Evolutionary conservation across 345 rosid genomes (phyloP), one percentile per base, ranked within the genome.

Genomic region (Syzygium jambos): DNA sequence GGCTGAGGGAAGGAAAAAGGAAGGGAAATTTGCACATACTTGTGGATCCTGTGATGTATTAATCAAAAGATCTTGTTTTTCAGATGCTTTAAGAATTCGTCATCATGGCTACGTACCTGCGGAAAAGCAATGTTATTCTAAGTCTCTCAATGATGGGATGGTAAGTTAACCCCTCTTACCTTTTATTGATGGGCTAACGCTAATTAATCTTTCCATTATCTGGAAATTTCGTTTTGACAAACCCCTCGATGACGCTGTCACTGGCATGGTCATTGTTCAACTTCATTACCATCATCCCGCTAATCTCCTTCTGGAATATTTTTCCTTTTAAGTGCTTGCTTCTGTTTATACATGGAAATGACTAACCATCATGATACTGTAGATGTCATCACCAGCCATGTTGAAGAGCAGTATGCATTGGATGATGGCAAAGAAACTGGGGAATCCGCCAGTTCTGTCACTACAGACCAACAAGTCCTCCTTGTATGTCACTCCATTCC

Each of bases 51-150:
- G 56, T 53, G 29, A 52, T 55, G 23, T 55, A 8, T 27, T 86
- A 30, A 85, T 49, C 65, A n/a, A 80, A 78, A 57, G 49, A 90
- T 85, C 41, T 86, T 88, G 61, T 30, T 89, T 88, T 88, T 83
- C 93, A 96, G 98, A 93, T 93, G 85, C 89, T 89, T 77, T 90
- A 89, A 93, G 91, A 91, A 38, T 73, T 78, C 78, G 2, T 57
- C 88, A 65, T 87, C 87, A 89, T 86, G 86, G 86, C 78, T 83
- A 63, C 85, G 77, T 51, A 68, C 85, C 90, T 29, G 87, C 87
- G 9, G 93, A 88, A 86, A 89, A 88, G 78, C 91, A 90, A 88
- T 87, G 56, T 56, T 43, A 49, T 87, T 87, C 88, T 23, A 80
- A 93, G 86, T 85, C 25, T 90, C 77, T 91, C 87, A 73, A 38